Conservation (phyloP, 768 basidiomycete species). For the Collybia sordida region DNA sequence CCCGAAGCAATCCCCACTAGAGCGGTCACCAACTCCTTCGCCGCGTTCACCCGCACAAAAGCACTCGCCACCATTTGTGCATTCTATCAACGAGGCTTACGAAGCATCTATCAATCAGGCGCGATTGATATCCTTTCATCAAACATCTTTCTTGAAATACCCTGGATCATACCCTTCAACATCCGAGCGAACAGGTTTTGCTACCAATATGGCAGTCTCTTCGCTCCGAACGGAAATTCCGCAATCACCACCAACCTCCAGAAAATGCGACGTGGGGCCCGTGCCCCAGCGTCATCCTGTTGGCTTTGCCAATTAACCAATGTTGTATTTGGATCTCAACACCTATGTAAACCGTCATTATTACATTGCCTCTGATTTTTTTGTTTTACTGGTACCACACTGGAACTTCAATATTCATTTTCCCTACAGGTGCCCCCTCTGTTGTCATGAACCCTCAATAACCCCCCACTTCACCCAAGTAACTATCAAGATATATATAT, state of each 20-base stretch:
- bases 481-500: too few species aligned
- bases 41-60: conserved; percentile 10
- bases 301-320: not conserved
- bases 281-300: not conserved
- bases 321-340: not conserved
- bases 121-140: not conserved
- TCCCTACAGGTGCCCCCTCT: too few species aligned
- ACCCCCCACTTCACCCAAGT: too few species aligned
- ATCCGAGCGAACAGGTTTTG: conserved; percentile 26
- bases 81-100: conserved; percentile 9
- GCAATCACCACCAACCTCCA: conserved; percentile 18
- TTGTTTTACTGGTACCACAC: too few species aligned
- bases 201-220: conserved; percentile 43
- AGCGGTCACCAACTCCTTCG: conserved; percentile 7
- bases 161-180: conserved; percentile 9
- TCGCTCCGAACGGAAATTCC: conserved; percentile 43
- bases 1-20: conserved; percentile 6
- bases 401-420: too few species aligned
- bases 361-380: too few species aligned
- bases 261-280: not conserved
- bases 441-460: too few species aligned
- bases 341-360: not conserved
- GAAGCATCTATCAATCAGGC: conserved; percentile 9
- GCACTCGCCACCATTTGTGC: conserved; percentile 10
- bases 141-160: conserved; percentile 3